Conservation (phyloP, 192 early-diverging fungal species). For the Coemansia erecta region DNA sequence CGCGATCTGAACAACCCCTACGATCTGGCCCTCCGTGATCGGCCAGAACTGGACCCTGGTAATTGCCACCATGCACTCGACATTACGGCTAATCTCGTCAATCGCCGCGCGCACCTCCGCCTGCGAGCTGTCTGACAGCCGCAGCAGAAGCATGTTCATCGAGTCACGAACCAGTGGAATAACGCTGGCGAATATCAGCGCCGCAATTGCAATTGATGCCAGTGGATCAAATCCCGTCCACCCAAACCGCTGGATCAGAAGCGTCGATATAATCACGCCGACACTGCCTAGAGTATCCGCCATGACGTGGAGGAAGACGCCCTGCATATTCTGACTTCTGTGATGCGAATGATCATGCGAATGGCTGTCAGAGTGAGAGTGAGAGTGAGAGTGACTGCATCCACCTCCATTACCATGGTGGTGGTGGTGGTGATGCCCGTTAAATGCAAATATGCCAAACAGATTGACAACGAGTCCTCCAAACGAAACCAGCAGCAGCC, state of each 20-base stretch:
- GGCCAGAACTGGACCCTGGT: conserved; percentile 48
- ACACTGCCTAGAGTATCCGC: conserved; percentile 94
- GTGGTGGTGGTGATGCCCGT: conserved; percentile 72
- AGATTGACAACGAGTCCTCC: conserved; percentile 90
- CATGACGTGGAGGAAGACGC: conserved; percentile 92
- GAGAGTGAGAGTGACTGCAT: conserved; percentile 62
- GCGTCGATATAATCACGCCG: conserved; percentile 91
- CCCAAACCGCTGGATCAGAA: conserved; percentile 84
- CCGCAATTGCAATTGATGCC: conserved; percentile 87
- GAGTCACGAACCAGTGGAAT: conserved; percentile 81
- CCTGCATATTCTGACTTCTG: conserved; percentile 85
- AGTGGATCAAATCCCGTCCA: conserved; percentile 97
- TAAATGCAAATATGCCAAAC: conserved; percentile 91
- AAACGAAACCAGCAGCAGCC: conserved; percentile 82
- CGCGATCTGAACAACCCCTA: conserved; percentile 31
- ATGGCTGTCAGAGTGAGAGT: conserved; percentile 47
- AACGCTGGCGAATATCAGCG: conserved; percentile 80
- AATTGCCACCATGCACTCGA: conserved; percentile 11
- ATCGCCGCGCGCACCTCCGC: conserved; percentile 21
- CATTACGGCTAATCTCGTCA: conserved; percentile 11
- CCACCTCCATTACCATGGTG: conserved; percentile 57
- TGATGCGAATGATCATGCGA: conserved; percentile 58
- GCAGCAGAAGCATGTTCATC: conserved; percentile 54
- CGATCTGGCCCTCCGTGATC: conserved; percentile 39
- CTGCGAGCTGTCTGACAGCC: conserved; percentile 40